A percentile compares a stretch with the other conserved stretches of the same genome.
Evolutionary conservation across 352 stramenopile genomes (phyloP).

Genomic region (Globisporangium radiosum): DNA sequence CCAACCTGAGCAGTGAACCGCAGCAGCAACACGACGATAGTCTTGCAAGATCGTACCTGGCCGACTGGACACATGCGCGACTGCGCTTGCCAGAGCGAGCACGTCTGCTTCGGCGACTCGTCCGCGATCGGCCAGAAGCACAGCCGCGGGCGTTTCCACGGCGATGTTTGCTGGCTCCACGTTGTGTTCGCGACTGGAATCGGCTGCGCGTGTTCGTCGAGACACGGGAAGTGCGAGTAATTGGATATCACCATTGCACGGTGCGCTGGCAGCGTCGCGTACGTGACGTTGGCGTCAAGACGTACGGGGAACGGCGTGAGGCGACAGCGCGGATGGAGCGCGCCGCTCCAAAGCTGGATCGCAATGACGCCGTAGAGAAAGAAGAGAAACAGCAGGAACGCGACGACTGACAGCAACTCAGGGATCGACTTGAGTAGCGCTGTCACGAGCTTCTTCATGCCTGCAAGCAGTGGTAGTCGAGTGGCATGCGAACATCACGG

Average conservation of each 20-base stretch:
- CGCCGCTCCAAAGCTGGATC: conserved; percentile 74
- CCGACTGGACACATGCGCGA: conserved; percentile 34
- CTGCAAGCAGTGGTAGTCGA: conserved; percentile 12
- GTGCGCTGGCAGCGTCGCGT: conserved; percentile 23
- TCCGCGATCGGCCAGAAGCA: conserved; percentile 89
- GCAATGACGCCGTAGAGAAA: conserved; percentile 83
- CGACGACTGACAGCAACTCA: conserved; percentile 69
- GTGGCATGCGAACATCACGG: too few species aligned
- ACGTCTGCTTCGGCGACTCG: conserved; percentile 46
- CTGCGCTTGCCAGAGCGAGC: conserved; percentile 33
- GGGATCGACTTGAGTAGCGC: conserved; percentile 72
- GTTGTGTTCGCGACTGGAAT: conserved; percentile 27
- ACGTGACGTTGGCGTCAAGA: conserved; percentile 30
- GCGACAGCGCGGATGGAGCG: conserved; percentile 55
- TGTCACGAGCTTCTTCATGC: conserved; percentile 74
- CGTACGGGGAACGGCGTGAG: conserved; percentile 62
- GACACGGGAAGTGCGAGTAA: conserved; percentile 26
- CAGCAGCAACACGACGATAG: too few species aligned
- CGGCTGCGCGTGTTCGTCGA: conserved; percentile 19
- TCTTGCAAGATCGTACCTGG: conserved; percentile 16
- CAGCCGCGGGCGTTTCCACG: conserved; percentile 45
- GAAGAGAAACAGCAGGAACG: conserved; percentile 79
- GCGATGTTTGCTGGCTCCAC: conserved; percentile 45
- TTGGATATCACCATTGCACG: conserved; percentile 27
- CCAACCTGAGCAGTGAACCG: too few species aligned